Percentiles rank a stretch among this genome's conserved stretches.
Conservation (phyloP, 2,329 filamentous ascomycete species). For the Dactylella cylindrospora region DNA sequence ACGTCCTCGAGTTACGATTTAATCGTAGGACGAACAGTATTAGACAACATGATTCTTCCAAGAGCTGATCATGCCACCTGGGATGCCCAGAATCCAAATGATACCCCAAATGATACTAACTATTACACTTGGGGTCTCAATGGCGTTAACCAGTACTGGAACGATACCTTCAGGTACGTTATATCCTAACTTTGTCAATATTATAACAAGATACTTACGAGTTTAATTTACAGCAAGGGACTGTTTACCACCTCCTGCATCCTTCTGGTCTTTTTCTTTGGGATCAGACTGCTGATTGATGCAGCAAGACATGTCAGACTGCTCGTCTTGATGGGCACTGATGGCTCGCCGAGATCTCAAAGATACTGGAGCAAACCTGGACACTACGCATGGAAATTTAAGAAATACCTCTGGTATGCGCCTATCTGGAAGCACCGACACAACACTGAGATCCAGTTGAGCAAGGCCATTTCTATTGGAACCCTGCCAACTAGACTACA, state of each 20-base stretch:
- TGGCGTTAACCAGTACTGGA: conserved; percentile 41
- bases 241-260: conserved; percentile 42
- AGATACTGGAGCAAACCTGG: conserved; percentile 49
- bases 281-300: conserved; percentile 28
- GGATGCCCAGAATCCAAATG: conserved; percentile 33
- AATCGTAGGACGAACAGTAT: conserved; percentile 8
- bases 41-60: conserved; percentile 29
- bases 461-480: conserved; percentile 68
- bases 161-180: conserved; percentile 37
- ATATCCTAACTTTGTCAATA: not conserved
- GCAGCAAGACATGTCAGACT: conserved; percentile 30
- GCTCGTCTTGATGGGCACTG: conserved; percentile 29
- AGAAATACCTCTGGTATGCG: conserved; percentile 68
- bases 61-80: conserved; percentile 26
- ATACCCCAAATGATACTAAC: conserved; percentile 33
- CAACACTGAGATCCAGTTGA: conserved; percentile 71
- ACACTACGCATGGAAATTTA: conserved; percentile 50
- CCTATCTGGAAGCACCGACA: conserved; percentile 74
- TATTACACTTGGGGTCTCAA: conserved; percentile 43
- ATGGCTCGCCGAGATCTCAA: conserved; percentile 27
- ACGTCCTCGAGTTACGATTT: conserved; percentile 10
- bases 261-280: conserved; percentile 37
- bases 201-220: not conserved
- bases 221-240: conserved; percentile 23
- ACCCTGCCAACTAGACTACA: conserved; percentile 73